Conservation (phyloP, 352 stramenopile species). For the Globisporangium paroecandrum region DNA sequence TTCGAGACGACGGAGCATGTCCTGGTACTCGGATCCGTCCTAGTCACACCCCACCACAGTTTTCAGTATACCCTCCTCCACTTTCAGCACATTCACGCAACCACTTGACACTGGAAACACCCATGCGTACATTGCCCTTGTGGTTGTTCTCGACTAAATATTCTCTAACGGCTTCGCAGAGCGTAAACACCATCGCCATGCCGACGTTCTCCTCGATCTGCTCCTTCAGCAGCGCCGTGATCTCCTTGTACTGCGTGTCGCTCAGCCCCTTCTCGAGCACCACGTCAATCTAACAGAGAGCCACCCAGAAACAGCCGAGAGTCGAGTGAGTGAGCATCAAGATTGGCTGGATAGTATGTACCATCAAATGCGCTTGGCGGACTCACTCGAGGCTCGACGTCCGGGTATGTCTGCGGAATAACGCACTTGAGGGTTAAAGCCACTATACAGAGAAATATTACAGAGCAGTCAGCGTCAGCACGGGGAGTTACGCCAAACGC, state of each 20-base stretch:
- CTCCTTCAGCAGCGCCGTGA: conserved; percentile 54
- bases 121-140: conserved; percentile 65
- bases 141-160: conserved; percentile 89
- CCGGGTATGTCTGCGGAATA: conserved; percentile 79
- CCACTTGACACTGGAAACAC: not conserved
- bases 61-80: not conserved
- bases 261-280: conserved; percentile 75
- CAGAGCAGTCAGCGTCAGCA: not conserved
- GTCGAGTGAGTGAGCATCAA: not conserved
- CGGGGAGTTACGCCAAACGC: not conserved
- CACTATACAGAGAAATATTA: conserved; percentile 27
- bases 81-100: not conserved
- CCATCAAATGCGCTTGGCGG: not conserved
- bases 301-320: not conserved
- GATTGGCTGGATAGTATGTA: not conserved
- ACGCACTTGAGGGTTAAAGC: conserved; percentile 67
- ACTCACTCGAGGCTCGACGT: conserved; percentile 58
- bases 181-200: conserved; percentile 87
- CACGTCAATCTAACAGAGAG: conserved; percentile 50
- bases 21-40: conserved; percentile 86
- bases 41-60: conserved; percentile 18
- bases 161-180: conserved; percentile 79
- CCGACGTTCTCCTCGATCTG: conserved; percentile 79
- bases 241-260: conserved; percentile 77
- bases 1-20: conserved; percentile 85